Conservation (phyloP, 2,329 filamentous ascomycete genomes). For the Aspergillus sojae region DNA sequence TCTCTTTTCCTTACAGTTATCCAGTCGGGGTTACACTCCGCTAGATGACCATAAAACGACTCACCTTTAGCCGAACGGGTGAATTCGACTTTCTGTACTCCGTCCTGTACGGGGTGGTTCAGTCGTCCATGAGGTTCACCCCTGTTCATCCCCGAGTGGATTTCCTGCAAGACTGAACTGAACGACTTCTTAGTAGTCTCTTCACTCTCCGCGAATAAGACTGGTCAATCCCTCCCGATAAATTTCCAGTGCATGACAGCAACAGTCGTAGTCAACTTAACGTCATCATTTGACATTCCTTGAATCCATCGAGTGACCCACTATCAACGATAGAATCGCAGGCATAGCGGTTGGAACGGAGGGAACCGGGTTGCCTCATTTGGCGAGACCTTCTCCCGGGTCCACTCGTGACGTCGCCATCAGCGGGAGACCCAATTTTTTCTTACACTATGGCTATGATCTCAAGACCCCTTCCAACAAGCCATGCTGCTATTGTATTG, state of each 20-base stretch:
- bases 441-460: neutral
- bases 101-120: too few species aligned
- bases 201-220: neutral
- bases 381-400: neutral
- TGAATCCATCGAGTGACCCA: neutral
- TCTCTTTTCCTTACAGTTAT: neutral
- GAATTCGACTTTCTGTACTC: neutral
- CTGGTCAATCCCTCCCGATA: neutral
- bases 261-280: neutral
- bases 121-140: neutral
- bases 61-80: neutral
- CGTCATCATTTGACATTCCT: constrained; percentile 5
- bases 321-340: neutral
- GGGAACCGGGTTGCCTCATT: constrained; percentile 5
- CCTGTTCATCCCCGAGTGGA: neutral
- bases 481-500: neutral
- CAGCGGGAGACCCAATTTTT: constrained; percentile 7
- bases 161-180: neutral
- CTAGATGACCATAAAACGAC: neutral
- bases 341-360: neutral
- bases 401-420: constrained; percentile 10
- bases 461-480: neutral
- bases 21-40: neutral
- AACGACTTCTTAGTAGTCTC: too few species aligned
- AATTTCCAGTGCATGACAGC: neutral